phyloP scores from a whole-genome alignment of 2,329 filamentous ascomycete genomes.

The Ascochyta lentis region DNA sequence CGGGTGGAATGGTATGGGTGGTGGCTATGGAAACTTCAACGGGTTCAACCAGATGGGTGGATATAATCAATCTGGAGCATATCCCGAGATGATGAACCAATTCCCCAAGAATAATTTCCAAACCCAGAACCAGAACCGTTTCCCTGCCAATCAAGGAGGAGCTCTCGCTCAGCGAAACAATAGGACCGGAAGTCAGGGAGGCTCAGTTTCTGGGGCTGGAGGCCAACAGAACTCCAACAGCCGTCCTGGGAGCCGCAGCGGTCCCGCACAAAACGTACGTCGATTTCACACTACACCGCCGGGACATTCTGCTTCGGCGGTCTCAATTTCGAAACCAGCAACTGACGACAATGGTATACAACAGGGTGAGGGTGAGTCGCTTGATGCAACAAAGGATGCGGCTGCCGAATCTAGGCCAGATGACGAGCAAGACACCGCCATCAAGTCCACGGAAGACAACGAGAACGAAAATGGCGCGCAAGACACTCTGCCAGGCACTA shows the following conservation, averaged over 20 bases:
- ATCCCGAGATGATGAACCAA: slow-evolving; percentile 58
- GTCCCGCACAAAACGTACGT: slow-evolving; percentile 45
- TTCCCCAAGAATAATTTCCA: slow-evolving; percentile 69
- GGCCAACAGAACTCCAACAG: slow-evolving; percentile 30
- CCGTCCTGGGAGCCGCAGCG: slow-evolving; percentile 42
- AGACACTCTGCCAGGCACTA: slow-evolving; percentile 10
- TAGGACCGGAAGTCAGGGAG: slow-evolving; percentile 52
- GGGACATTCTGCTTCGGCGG: slow-evolving; percentile 14
- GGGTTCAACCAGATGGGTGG: slow-evolving; percentile 59
- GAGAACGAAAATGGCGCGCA: slow-evolving; percentile 14
- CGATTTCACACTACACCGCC: slow-evolving; percentile 32
- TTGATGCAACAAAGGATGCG: slow-evolving; percentile 40
- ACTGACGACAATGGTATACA: slow-evolving; percentile 34
- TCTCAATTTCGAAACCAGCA: slow-evolving; percentile 9
- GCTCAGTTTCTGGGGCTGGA: slow-evolving; percentile 36
- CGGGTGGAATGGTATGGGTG: slow-evolving; percentile 67
- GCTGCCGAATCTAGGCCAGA: slow-evolving; percentile 41
- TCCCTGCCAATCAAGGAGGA: slow-evolving; percentile 72
- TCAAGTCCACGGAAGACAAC: slow-evolving; percentile 39
- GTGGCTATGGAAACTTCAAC: slow-evolving; percentile 72
- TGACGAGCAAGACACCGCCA: slow-evolving; percentile 31
- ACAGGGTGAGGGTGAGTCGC: slow-evolving; percentile 43
- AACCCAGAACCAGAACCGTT: slow-evolving; percentile 76
- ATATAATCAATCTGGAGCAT: slow-evolving; percentile 61
- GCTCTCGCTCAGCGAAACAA: slow-evolving; percentile 48